Evolutionary conservation across 1,139 yeast species (phyloP), one percentile per base, ranked within the genome.

Genomic region (Hemisphaericaspora lyxosophila): DNA sequence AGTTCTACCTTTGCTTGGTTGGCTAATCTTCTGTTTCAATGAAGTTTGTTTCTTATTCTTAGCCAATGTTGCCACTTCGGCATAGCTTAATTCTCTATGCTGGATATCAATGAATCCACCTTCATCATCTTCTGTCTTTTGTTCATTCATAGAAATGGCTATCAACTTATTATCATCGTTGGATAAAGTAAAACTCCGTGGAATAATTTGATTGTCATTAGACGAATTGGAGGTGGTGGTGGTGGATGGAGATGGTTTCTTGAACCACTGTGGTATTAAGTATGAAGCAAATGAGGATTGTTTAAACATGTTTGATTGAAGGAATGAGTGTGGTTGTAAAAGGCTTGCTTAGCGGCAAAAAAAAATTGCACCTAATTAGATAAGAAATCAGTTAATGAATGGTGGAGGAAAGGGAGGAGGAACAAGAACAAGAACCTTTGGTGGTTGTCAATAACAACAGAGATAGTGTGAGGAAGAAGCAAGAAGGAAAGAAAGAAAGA

Each of bases 51-150:
- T 36, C 24, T 46, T 39, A 38, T 52, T 41, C 39, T 49, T 47
- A 26, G 62, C 55, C 45, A 68, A 45, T 18, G 59, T 52, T 11
- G 76, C 75, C 25, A 62, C 76, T 46, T 71, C 75, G 12, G 77
- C 76, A 42, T 70, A 71, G 19, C 71, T 62, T 48, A 70, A 59
- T 40, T 62, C 62, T 37, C 60, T 58, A 43, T 51, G 55, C 39
- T 60, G 59, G 39, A 71, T 67, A 33, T 66, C 71, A 26, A 70
- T 62, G 41, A 69, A 66, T 33, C 62, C 67, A 32, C 60, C 67
- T 30, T 48, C 56, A 33, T 56, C 55, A 12, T 49, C 59, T 7
- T 34, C 39, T 4, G 32, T 34, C 4, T 35, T 31, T 18, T 32
- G 32, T 28, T 54, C 59, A 31, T 55, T 53, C 73, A 70, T 67